Percentiles rank a stretch among this genome's conserved stretches.
Evolutionary conservation across 2,329 filamentous ascomycete species (phyloP).

Genomic region (Trichoderma simmonsii): DNA sequence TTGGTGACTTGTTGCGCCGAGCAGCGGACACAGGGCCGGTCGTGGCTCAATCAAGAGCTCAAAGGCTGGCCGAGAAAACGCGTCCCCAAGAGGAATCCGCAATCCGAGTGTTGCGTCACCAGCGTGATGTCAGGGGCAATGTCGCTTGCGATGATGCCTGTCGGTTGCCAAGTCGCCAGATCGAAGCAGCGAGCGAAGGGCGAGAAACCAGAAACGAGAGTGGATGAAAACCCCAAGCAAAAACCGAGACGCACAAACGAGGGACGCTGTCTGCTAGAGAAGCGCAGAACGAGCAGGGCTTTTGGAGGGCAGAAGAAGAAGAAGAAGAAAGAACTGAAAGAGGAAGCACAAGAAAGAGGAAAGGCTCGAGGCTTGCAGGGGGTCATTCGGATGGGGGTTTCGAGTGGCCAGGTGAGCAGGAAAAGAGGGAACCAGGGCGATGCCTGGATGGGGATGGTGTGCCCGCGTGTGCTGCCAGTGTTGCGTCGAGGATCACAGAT

Average conservation of each 20-base stretch:
- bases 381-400: constrained; percentile 12
- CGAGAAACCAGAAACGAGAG: constrained; percentile 19
- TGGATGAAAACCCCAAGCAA: not conserved
- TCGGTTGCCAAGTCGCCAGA: not conserved
- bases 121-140: constrained; percentile 16
- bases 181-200: constrained; percentile 13
- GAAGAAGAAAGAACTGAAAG: not conserved
- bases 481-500: constrained; percentile 18
- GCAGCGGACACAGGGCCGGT: not conserved
- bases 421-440: constrained; percentile 16
- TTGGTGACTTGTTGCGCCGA: not conserved
- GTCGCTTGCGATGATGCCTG: constrained; percentile 11
- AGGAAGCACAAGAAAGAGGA: not conserved
- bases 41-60: constrained; percentile 12
- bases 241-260: constrained; percentile 14
- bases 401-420: constrained; percentile 10
- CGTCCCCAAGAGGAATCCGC: not conserved
- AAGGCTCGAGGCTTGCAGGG: constrained; percentile 15
- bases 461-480: constrained; percentile 8
- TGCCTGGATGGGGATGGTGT: constrained; percentile 18
- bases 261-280: constrained; percentile 16
- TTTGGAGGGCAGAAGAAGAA: not conserved
- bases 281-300: constrained; percentile 9
- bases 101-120: constrained; percentile 7
- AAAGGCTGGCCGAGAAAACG: not conserved